Percentiles rank a stretch among this genome's conserved stretches.
These are phyloP conservation scores for Neostapfia colusana DNA, from an alignment of 176 grass and related monocot species.

Conservation along the genomic window DNA sequence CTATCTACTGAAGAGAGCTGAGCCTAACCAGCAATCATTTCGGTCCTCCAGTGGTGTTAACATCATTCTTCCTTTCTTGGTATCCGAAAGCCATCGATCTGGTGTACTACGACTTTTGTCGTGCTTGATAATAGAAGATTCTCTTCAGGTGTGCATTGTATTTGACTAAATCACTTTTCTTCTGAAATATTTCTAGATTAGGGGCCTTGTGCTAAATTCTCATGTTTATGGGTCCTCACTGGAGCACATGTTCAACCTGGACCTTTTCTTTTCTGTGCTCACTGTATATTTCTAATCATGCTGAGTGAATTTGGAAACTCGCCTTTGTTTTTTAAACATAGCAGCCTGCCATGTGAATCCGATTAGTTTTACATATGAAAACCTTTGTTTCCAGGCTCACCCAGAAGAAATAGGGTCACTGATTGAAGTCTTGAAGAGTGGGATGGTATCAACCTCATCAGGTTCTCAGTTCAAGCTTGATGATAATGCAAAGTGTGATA, in stretches of 20 bases:
- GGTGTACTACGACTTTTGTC: constrained; percentile 82
- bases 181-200: constrained; percentile 23
- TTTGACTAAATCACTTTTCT: constrained; percentile 32
- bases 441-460: constrained; percentile 80
- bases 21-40: constrained; percentile 94
- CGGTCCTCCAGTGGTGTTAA: constrained; percentile 83
- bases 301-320: constrained; percentile 22
- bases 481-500: constrained; percentile 88
- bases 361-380: constrained; percentile 33
- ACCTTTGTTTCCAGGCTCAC: constrained; percentile 72
- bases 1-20: constrained; percentile 92
- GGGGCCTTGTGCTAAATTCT: neutral
- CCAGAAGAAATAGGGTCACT: constrained; percentile 91
- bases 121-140: constrained; percentile 97
- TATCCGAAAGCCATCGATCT: constrained; percentile 77
- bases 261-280: constrained; percentile 25
- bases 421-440: constrained; percentile 93
- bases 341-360: constrained; percentile 13
- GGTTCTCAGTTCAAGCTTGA: constrained; percentile 94
- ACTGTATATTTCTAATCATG: constrained; percentile 15
- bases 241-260: constrained; percentile 23
- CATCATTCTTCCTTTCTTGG: constrained; percentile 81
- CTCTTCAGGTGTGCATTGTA: constrained; percentile 73
- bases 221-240: constrained; percentile 22
- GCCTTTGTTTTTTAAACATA: neutral